Evolutionary conservation across 352 stramenopile species (phyloP), one percentile per base, ranked within the genome.

Genomic region (Aphanomyces invadans): DNA sequence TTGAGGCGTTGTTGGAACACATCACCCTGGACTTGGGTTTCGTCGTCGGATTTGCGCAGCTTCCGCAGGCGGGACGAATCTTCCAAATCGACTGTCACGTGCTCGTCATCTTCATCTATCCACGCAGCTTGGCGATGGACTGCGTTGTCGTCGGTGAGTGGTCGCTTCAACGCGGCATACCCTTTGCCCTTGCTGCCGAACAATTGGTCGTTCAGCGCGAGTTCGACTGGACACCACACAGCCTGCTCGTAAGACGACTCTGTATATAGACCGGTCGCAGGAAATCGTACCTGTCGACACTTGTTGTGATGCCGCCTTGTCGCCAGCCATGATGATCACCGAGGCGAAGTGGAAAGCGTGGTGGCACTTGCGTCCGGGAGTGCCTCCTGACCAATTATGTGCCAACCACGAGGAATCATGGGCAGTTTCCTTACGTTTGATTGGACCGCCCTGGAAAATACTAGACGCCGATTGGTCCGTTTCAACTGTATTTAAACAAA

Each of bases 101-200:
- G 68, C 5, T 76, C 77, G 63, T 96, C 88, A 60, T 96, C 88
- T 7, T 95, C 87, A 73, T 96, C 88, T 46, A 90, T 76, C 88
- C 88, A 96, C 19, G 84, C 88, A 0, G 81, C 73, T 46, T 86
- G 75, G 9, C 63, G 28, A 44, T 67, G 60, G n/a, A 67, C 52
- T 3, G 36, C 11, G 4, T 46, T 32, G 17, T 21, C 26, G 15
- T 53, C 53, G 11, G 17, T 10, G 19, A 39, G 19, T 3, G 26
- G 15, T 5, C 49, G 39, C 61, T 70, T 70, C 17, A 19, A n/a
- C 9, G 60, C 33, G 23, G 32, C 25, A 12, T 42, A 42, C 15
- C 36, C 36, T 42, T 42, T 42, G 36, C 36, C 25, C 54, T 68
- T 68, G 29, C 28, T 53, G 3, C 28, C 39, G 49, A 67, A 67